Evolutionary conservation across 2,329 filamentous ascomycete species (phyloP).

Genomic region (Tolypocladium guangdongense): DNA sequence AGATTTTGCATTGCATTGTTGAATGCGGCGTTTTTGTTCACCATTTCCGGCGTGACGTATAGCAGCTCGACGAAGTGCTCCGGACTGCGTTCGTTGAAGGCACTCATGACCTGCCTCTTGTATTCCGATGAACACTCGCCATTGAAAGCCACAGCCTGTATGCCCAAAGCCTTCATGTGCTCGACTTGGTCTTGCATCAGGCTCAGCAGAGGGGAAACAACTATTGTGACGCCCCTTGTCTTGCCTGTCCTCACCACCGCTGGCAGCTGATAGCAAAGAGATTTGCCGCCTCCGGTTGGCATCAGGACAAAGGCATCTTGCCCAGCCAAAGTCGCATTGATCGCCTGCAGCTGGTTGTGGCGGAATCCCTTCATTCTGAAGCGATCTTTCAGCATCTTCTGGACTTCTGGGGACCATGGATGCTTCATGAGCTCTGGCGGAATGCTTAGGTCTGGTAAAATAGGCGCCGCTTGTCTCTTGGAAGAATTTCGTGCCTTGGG

Average conservation of each 20-base stretch:
- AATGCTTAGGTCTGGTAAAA: constrained; percentile 22
- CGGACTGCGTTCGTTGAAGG: constrained; percentile 50
- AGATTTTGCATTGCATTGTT: constrained; percentile 54
- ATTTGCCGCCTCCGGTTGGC: constrained; percentile 96
- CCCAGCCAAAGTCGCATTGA: constrained; percentile 81
- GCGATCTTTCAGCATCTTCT: constrained; percentile 64
- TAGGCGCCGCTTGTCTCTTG: constrained; percentile 19
- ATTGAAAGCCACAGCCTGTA: constrained; percentile 75
- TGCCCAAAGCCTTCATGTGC: constrained; percentile 62
- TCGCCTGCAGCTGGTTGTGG: constrained; percentile 85
- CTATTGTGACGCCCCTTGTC: constrained; percentile 79
- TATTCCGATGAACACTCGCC: constrained; percentile 57
- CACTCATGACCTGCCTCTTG: constrained; percentile 54
- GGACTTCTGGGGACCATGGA: constrained; percentile 81
- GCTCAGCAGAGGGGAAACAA: constrained; percentile 89
- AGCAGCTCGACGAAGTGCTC: constrained; percentile 75
- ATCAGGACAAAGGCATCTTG: constrained; percentile 92
- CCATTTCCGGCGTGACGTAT: constrained; percentile 96
- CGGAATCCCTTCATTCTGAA: constrained; percentile 84
- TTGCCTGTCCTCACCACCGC: constrained; percentile 71
- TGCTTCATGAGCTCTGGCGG: constrained; percentile 49
- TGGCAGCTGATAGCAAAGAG: constrained; percentile 90
- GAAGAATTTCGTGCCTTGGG: constrained; percentile 20
- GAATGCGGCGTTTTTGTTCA: constrained; percentile 68
- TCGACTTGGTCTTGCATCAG: constrained; percentile 95